Base-by-base conservation (phyloP, 2,329 filamentous ascomycete genomes). In the Zymoseptoria crescenta region DNA sequence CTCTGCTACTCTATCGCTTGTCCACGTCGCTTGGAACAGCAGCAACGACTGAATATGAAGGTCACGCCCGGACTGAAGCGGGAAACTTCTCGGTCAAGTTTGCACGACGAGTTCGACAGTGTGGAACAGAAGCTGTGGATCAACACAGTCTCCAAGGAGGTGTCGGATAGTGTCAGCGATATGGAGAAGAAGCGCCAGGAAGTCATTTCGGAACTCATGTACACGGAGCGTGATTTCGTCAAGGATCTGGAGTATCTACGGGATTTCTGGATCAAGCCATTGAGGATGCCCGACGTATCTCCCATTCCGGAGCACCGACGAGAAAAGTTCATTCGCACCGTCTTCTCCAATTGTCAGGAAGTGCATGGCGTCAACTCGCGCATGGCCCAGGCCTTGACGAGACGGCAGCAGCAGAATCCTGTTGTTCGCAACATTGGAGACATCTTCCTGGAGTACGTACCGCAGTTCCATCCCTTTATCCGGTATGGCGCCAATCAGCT, bases 1-100 rank as follows among this genome's bases (percentile, higher is more conserved):
- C 81, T 99, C 21, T 99, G 94, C 75, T 99, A 99, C 76, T 97
- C 93, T 1, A 99, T 99, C 69, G 94, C 94, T 54, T 99, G 94
- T 72, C 94, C 94, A 7, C 84, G 94, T 68, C 83, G 94, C 66
- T 78, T 99, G 59, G 94, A 99, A 74, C 94, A 99, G 74, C 93
- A 97, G 70, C 94, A 94, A 52, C 83, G 94, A 65, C 77, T 97
- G 66, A 97, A 99, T 72, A 80, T 97, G 74, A 96, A 96, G 76
- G 89, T 92, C 62, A 90, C 93, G 66, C 91, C 91, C 29, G 92
- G 92, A 60, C 79, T 99, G 67, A 90, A 89, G 73, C 79, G 85
- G 35, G 84, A 87, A 65, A 83, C 86, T 57, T 88, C 86, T 5
- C 81, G 84, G 65, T 80, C 80, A 71, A 94, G 85, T 77, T 75